Base-by-base conservation (phyloP, 176 grass and related monocot genomes). In the Oryza brachyantha region DNA sequence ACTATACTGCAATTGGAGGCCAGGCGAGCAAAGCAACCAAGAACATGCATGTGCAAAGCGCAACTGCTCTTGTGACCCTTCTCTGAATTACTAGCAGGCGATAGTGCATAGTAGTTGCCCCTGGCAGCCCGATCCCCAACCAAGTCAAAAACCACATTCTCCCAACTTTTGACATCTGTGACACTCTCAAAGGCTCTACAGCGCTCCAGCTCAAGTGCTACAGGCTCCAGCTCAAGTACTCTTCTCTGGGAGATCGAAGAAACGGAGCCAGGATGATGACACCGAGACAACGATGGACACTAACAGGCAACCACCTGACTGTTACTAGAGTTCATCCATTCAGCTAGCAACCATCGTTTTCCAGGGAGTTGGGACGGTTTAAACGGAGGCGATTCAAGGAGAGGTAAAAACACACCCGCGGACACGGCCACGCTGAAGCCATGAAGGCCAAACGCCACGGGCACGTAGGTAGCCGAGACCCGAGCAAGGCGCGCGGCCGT, bases 231-330 rank as follows among this genome's bases (percentile, higher is more conserved):
- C n/a, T n/a, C n/a, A 24, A 4, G n/a, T 11, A 3, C 2, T 40
- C 5, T 66, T 54, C 9, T 57, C 1, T 57, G 13, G 13, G 25
- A 59, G n/a, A n/a, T n/a, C n/a, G n/a, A n/a, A n/a, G 12, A 66
- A 35, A 68, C 39, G 10, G 29, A 64, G n/a, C 12, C 3, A 27
- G 40, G 70, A 43, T 36, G 66, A 37, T 42, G 85, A 58, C 34
- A 50, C 25, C 66, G 19, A 60, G 41, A 13, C 39, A 39, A 34
- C 38, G 76, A 88, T 24, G 43, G 77, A 74, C 5, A 52, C 48
- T 64, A 66, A 84, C 70, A 34, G 22, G 76, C 77, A 84, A 29
- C 82, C 29, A 84, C 71, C 70, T 13, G 60, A 29, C 31, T 65
- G 31, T 82, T 37, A 3, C 31, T 24, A 3, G 21, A 57, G n/a